Base-by-base conservation (phyloP, 768 basidiomycete genomes). In the Panaeolus papilionaceus region DNA sequence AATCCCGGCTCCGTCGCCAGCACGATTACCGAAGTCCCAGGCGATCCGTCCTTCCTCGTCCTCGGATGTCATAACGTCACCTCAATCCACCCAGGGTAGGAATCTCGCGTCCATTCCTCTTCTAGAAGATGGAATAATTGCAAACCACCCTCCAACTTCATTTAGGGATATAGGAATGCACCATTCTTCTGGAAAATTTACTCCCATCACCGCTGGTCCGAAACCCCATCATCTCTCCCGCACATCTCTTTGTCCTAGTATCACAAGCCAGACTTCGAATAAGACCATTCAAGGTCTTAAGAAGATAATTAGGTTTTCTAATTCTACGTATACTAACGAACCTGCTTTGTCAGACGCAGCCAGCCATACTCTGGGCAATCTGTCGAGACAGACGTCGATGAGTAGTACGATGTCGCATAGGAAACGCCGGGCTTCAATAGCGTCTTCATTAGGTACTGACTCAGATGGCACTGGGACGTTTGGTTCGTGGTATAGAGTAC, bases 401-500 rank as follows among this genome's bases (percentile, higher is more conserved):
- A 58, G 6, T 28, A 58, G 54, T 33, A 12, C 14, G 26, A 58
- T 37, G 26, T 58, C 28, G 14, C 26, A 51, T 9, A 2, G 11
- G 33, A 58, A 37, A 37, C 10, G 54, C 3, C 54, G 54, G 16
- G 28, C 28, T 28, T 58, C 54, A 2, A 33, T 58, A 28, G 54
- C 54, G 16, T 58, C 54, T 11, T 33, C 54, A 28, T 37, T 58
- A 7, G 54, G 47, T 8, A 26, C 54, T 4, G 54, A 58, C 4
- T 58, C 54, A 10, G 54, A 58, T 33, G 33, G 33, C 4, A 28
- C 3, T 33, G 54, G 54, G 28, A 58, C 26, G 6, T 58, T 33
- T 37, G 16, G n/a, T n/a, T 58, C 54, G 16, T 58, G 54, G 54
- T 58, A 58, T 37, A 28, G 28, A 33, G 54, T 58, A 16, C 54